Base-by-base conservation (phyloP, 768 basidiomycete genomes). In the Steccherinum ochraceum region DNA sequence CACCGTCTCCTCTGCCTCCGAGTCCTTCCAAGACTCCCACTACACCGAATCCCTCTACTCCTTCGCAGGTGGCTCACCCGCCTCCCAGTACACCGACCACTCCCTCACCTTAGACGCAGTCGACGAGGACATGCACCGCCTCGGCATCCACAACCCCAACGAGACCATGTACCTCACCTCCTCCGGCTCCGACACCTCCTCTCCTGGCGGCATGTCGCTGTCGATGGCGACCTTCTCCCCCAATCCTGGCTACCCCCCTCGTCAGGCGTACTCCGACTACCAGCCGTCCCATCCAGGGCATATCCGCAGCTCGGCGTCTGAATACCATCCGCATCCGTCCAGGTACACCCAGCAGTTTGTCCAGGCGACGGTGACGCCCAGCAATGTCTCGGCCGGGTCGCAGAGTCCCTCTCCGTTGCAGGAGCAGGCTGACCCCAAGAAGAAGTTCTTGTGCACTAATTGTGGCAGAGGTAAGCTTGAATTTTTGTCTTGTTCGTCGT, bases 1-100 rank as follows among this genome's bases (percentile, higher is more conserved):
- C 66, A 89, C 89, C 54, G 79, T 79, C 56, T 88, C 86, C 40
- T 83, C 84, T 55, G 86, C 89, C 67, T 88, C 86, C 52, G 63
- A 58, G 56, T 64, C 61, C 49, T 59, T 52, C 42, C 62, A 62
- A 54, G 76, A 80, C 55, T 84, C 81, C 72, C 83, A 84, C 62
- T 79, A 63, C 59, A 86, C 84, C 50, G 83, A 84, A 62, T 81
- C 83, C 50, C 75, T 80, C 69, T 85, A 81, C 76, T 82, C 77
- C 72, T 35, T 7, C 30, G 7, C 7, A 7, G 16, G 7, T 78
- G 50, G 52, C 50, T 79, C 80, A 44, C 73, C 75, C 46, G 54
- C 75, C 51, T 64, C 76, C 61, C 71, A 75, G 62, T 79, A 77
- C 62, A 75, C 80, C 55, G 55, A 49, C 57, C 63, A 64, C 54